A percentile compares a stretch with the other conserved stretches of the same genome.
Evolutionary conservation across 2,329 filamentous ascomycete genomes (phyloP).

Genomic region (Epichloe aotearoae): DNA sequence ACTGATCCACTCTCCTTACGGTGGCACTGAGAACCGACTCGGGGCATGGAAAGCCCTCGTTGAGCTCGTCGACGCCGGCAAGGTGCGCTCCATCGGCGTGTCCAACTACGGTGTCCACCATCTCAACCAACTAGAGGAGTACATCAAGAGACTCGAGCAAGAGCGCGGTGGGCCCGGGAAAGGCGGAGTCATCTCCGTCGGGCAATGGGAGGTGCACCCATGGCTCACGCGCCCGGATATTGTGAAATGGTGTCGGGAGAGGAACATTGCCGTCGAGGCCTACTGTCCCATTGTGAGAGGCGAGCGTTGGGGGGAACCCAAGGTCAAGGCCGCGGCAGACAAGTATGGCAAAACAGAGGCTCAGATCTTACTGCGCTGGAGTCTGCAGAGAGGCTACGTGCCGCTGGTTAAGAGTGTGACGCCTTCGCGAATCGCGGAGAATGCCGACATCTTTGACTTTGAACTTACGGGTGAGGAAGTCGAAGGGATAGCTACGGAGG

Average conservation of each 20-base stretch:
- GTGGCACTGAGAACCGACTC: constrained; percentile 41
- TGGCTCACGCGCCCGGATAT: constrained; percentile 76
- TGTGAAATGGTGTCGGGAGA: constrained; percentile 57
- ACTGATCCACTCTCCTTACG: constrained; percentile 49
- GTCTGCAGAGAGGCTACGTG: constrained; percentile 63
- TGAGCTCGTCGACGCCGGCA: constrained; percentile 48
- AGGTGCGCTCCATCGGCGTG: constrained; percentile 48
- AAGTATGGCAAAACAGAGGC: constrained; percentile 63
- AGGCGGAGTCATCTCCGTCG: constrained; percentile 64
- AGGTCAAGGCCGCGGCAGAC: constrained; percentile 48
- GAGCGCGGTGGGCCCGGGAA: constrained; percentile 49
- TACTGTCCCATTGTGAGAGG: constrained; percentile 52
- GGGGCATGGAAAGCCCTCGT: constrained; percentile 50
- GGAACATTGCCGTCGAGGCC: constrained; percentile 49
- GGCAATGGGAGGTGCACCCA: constrained; percentile 82
- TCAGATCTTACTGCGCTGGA: constrained; percentile 71
- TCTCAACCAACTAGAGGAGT: constrained; percentile 43
- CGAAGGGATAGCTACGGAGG: constrained; percentile 31
- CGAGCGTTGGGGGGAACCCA: constrained; percentile 57
- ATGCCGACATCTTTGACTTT: constrained; percentile 43
- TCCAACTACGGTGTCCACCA: constrained; percentile 54
- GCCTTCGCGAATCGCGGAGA: constrained; percentile 51
- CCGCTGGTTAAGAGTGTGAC: constrained; percentile 65
- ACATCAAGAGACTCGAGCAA: constrained; percentile 47
- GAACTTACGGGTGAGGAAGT: constrained; percentile 41